Percentiles rank a stretch among this genome's conserved stretches.
Conservation (phyloP, 139 green algal species). For the Auxenochlorella protothecoides region DNA sequence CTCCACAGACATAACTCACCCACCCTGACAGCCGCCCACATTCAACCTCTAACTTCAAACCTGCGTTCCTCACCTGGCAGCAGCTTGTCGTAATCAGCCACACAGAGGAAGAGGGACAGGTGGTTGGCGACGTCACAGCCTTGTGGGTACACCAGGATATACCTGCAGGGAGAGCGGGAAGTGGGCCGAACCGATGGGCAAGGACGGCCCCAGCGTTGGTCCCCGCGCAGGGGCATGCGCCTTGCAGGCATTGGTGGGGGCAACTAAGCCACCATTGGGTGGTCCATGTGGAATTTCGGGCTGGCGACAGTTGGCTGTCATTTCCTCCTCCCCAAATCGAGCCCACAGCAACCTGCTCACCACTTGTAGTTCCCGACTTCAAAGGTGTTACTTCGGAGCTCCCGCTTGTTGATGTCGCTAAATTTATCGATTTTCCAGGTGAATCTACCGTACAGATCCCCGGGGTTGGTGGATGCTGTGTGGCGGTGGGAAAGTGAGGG, state of each 20-base stretch:
- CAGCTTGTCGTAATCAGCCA: slow-evolving; percentile 98
- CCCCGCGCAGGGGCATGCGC: no score
- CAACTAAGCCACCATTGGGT: no score
- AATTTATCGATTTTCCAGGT: slow-evolving; percentile 97
- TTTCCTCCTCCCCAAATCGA: neutral
- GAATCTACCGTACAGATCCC: slow-evolving; percentile 87
- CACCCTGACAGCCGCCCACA: no score
- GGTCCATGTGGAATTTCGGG: neutral
- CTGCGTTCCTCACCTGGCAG: slow-evolving; percentile 40
- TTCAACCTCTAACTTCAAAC: neutral
- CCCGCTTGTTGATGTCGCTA: slow-evolving; percentile 81
- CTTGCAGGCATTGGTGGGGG: no score
- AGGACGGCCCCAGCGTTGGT: no score
- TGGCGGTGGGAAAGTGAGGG: no score
- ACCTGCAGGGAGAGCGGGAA: slow-evolving; percentile 46
- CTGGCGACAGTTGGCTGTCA: no score
- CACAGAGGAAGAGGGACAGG: slow-evolving; percentile 95
- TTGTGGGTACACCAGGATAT: slow-evolving; percentile 94
- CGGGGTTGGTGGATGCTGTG: neutral
- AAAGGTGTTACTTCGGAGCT: slow-evolving; percentile 87
- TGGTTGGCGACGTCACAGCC: slow-evolving; percentile 97
- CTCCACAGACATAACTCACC: no score
- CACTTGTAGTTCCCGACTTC: slow-evolving; percentile 91
- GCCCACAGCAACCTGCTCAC: slow-evolving; percentile 35
- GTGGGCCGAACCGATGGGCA: neutral